A percentile compares a stretch with the other conserved stretches of the same genome.
Conservation (phyloP, 345 rosid genomes). For the Pistacia atlantica region DNA sequence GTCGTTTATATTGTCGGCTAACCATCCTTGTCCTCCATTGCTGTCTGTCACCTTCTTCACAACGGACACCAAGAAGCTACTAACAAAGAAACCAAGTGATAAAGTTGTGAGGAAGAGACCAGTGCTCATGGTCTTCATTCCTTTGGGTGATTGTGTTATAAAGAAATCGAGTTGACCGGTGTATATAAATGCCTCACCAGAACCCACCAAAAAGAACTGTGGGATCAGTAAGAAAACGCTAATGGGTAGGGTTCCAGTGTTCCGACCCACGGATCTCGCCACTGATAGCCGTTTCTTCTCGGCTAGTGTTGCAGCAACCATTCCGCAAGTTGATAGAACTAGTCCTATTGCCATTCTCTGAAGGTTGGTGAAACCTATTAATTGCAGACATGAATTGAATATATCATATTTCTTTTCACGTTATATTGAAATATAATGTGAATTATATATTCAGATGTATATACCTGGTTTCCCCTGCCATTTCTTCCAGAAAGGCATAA, state of each 20-base stretch:
- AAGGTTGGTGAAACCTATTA: constrained; percentile 55
- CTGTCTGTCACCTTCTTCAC: constrained; percentile 43
- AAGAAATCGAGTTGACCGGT: constrained; percentile 74
- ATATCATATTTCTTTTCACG: neutral
- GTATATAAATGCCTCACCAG: constrained; percentile 70
- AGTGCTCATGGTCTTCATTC: constrained; percentile 77
- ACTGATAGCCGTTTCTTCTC: constrained; percentile 51
- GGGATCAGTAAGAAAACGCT: constrained; percentile 59
- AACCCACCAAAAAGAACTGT: constrained; percentile 58
- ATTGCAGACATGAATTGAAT: neutral
- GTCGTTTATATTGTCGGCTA: constrained; percentile 51
- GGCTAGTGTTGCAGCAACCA: constrained; percentile 51
- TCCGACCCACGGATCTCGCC: constrained; percentile 24
- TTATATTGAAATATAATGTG: too few relatives aligned
- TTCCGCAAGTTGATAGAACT: constrained; percentile 47
- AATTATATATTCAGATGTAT: too few relatives aligned
- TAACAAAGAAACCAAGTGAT: constrained; percentile 61
- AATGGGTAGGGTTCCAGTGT: constrained; percentile 38
- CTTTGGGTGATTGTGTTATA: constrained; percentile 65
- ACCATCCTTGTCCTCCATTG: constrained; percentile 49
- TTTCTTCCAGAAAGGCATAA: constrained; percentile 64
- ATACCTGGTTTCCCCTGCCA: constrained; percentile 70
- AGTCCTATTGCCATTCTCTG: constrained; percentile 59
- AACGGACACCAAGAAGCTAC: constrained; percentile 58
- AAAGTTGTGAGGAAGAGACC: constrained; percentile 73